Base-by-base conservation (phyloP, 306 rosid species). In the Citrullus colocynthis region DNA sequence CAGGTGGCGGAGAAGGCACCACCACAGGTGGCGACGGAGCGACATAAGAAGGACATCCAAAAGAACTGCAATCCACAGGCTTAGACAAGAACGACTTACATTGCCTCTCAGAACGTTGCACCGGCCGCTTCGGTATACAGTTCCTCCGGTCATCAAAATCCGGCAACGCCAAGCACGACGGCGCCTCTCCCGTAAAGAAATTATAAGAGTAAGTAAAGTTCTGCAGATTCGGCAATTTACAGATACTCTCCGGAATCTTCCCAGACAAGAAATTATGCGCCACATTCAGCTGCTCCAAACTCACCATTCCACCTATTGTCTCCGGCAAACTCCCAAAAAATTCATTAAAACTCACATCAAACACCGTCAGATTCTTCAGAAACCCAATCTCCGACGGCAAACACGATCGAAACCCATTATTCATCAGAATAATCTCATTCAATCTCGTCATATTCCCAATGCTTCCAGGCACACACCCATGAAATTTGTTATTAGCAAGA, bases 211-310 rank as follows among this genome's bases (percentile, higher is more conserved):
- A 92, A 1, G 97, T 95, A 64, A 95, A 95, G 87, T 90, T 92
- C 89, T 89, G 81, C 30, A 95, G 79, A 51, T 85, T 91, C 8
- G 97, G 97, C 78, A 96, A 16, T 7, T 64, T 76, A 75, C 99
- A 95, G 30, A 95, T 87, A 37, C 92, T 82, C 1, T 79, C 83
- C 6, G 97, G 99, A 45, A 95, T 91, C 39, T 77, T 80, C 67
- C 99, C 97, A 0, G 99, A 95, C 6, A 95, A 85, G 85, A 88
- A 56, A 72, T 95, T 95, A 49, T 95, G 93, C 15, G 99, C 99
- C 85, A 95, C 99, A 83, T 95, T 87, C 21, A 95, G 82, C 85
- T 90, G 97, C 77, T 92, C 97, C 32, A 95, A 73, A 62, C 91
- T 74, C 72, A 86, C 89, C 71, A 91, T 78, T 3, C 87, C 86